Conservation (phyloP, 73 alveolate genomes). For the Halteria grandinella region DNA sequence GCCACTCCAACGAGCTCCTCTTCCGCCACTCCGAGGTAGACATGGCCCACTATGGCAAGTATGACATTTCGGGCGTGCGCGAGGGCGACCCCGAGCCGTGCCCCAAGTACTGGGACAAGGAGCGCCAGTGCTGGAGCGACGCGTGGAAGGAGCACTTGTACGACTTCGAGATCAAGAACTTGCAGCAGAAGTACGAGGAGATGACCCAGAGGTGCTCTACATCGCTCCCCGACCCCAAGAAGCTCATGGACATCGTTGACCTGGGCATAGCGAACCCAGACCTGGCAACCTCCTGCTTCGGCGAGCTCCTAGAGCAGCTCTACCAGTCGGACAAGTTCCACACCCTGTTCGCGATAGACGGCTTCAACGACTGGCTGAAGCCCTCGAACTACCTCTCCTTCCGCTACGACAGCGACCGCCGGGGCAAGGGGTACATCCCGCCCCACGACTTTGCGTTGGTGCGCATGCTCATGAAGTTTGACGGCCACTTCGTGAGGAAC, state of each 20-base stretch:
- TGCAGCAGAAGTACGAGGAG: constrained; percentile 58
- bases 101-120: constrained; percentile 74
- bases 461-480: constrained; percentile 80
- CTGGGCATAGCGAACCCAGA: constrained; percentile 72
- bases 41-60: constrained; percentile 70
- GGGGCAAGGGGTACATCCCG: constrained; percentile 61
- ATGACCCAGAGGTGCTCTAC: constrained; percentile 63
- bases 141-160: constrained; percentile 71
- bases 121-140: constrained; percentile 72
- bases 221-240: constrained; percentile 67
- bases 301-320: constrained; percentile 77
- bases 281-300: constrained; percentile 76
- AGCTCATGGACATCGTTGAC: constrained; percentile 72
- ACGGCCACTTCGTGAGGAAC: constrained; percentile 82
- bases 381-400: constrained; percentile 69
- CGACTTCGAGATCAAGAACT: constrained; percentile 66
- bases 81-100: constrained; percentile 86
- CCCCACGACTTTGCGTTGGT: constrained; percentile 83
- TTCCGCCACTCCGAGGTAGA: constrained; percentile 66
- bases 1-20: constrained; percentile 57
- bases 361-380: constrained; percentile 74
- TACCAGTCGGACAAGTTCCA: constrained; percentile 65
- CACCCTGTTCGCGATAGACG: constrained; percentile 74
- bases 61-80: constrained; percentile 73
- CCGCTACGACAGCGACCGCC: constrained; percentile 75